Base-by-base conservation (phyloP, 768 basidiomycete species). In the Paxillus ammoniavirescens region DNA sequence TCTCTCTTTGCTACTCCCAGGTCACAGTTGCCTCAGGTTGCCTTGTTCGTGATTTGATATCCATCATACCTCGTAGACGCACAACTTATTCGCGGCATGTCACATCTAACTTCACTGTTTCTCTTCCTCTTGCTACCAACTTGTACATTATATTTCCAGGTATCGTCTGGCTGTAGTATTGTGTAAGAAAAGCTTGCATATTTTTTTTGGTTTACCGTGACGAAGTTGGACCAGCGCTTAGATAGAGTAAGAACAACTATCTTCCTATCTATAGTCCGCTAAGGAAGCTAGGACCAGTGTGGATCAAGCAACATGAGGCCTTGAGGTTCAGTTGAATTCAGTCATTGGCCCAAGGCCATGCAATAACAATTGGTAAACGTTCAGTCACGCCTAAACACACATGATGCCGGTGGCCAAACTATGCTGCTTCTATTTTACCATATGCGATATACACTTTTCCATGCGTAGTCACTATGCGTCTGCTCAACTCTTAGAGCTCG, bases 401-500 rank as follows among this genome's bases (percentile, higher is more conserved):
- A 10, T 21, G 21, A 21, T 21, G 21, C 21, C 1, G 36, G 37
- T 37, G 15, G 23, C 41, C 43, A 48, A 38, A 51, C 40, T 52
- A 62, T 23, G 55, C 30, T 46, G 28, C 18, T 44, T 57, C 58
- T 63, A 65, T 53, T 52, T 57, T 55, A 57, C 56, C 33, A 13
- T 55, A 50, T 46, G 38, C 10, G 8, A 41, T 53, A 41, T 53
- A 52, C 51, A 52, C 30, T 42, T 47, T 33, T 40, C 8, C 14
- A 28, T 31, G 7, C 10, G 3, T 12, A 42, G 8, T 17, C 46
- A 49, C 8, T 58, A 41, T 42, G 55, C 23, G 50, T 23, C 2
- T 8, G 8, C 51, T 42, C 18, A 43, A 52, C 42, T 51, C 30
- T 61, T 56, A 84, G 65, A 84, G 71, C 69, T 83, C 82, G 56